Evolutionary conservation across 352 stramenopile genomes (phyloP).

Genomic region (Phytophthora pini): DNA sequence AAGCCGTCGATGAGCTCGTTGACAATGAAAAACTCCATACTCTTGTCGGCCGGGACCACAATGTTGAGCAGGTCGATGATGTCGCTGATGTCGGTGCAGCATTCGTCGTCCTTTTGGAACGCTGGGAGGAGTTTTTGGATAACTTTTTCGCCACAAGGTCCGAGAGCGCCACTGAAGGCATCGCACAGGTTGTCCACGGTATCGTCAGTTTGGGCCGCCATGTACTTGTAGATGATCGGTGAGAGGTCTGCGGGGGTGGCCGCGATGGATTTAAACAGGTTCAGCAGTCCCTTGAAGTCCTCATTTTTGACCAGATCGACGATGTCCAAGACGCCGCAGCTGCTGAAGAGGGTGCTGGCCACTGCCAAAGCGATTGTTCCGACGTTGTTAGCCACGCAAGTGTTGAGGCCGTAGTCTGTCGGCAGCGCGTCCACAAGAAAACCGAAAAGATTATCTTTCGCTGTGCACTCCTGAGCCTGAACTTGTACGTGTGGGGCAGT

Average conservation of each 20-base stretch:
- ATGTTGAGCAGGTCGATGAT: constrained; percentile 61
- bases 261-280: constrained; percentile 43
- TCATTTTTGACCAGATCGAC: constrained; percentile 40
- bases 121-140: constrained; percentile 40
- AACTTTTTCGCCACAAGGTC: constrained; percentile 49
- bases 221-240: constrained; percentile 51
- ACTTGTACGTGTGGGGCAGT: constrained; percentile 9
- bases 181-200: constrained; percentile 53
- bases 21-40: constrained; percentile 48
- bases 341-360: constrained; percentile 37
- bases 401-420: constrained; percentile 49
- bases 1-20: constrained; percentile 62
- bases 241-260: constrained; percentile 44
- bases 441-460: constrained; percentile 26
- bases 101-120: constrained; percentile 49
- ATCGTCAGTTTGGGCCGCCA: constrained; percentile 39
- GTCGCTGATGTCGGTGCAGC: constrained; percentile 56
- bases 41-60: constrained; percentile 46
- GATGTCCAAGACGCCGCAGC: constrained; percentile 50
- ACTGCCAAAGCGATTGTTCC: constrained; percentile 32
- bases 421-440: constrained; percentile 43
- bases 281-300: constrained; percentile 33
- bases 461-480: constrained; percentile 34
- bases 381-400: constrained; percentile 59
- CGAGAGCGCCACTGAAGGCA: constrained; percentile 43